These are phyloP conservation scores for Tricholoma hemisulphureum DNA, from an alignment of 768 basidiomycete species.

Conservation along the genomic window DNA sequence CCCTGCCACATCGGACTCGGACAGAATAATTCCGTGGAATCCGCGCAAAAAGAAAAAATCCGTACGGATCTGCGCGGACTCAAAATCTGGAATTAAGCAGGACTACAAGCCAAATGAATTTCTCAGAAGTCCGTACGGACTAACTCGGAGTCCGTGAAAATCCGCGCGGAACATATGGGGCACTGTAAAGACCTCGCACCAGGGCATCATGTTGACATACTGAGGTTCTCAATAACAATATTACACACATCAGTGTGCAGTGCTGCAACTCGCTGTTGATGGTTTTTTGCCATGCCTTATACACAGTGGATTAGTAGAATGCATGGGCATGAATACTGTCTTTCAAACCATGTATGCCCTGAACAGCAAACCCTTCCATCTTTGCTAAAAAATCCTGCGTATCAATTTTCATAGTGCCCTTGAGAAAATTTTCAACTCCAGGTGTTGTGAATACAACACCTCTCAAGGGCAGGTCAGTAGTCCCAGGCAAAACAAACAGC, in stretches of 20 bases:
- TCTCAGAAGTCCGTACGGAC: too few species aligned
- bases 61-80: too few species aligned
- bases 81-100: too few species aligned
- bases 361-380: constrained; percentile 16
- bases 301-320: not conserved
- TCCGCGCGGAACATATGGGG: too few species aligned
- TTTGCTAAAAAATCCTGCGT: constrained; percentile 12
- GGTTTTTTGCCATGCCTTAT: not conserved
- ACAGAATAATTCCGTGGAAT: too few species aligned
- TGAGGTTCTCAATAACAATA: not conserved
- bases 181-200: too few species aligned
- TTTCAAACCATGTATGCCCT: constrained; percentile 11
- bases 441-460: constrained; percentile 3
- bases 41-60: too few species aligned
- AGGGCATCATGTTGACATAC: not conserved
- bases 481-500: not conserved
- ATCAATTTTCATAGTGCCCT: constrained; percentile 10
- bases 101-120: too few species aligned
- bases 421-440: constrained; percentile 4
- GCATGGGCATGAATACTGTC: not conserved
- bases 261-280: not conserved
- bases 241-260: not conserved
- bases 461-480: not conserved
- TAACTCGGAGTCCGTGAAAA: too few species aligned
- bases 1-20: too few species aligned